These are phyloP conservation scores for Leccinum uliginosum DNA, from an alignment of 768 basidiomycete genomes.

Conservation along the genomic window DNA sequence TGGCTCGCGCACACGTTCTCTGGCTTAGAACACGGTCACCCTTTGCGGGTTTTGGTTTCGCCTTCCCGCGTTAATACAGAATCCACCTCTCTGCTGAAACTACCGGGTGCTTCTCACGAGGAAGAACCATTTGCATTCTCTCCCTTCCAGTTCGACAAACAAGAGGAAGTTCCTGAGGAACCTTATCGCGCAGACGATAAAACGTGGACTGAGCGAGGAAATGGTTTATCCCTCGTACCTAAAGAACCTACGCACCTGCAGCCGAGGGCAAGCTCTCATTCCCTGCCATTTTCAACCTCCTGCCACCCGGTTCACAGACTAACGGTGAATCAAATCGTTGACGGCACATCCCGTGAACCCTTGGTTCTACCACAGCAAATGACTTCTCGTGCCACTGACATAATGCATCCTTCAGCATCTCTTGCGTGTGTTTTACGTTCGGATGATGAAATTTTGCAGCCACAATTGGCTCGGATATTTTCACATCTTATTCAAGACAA, in stretches of 20 bases:
- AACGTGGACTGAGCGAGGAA: neutral
- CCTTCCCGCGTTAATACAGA: constrained; percentile 12
- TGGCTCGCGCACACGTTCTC: constrained; percentile 57
- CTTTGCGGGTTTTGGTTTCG: constrained; percentile 31
- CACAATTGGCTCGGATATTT: constrained; percentile 4
- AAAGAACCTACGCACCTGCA: neutral
- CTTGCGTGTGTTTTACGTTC: constrained; percentile 17
- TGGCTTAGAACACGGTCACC: constrained; percentile 35
- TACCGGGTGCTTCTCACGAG: constrained; percentile 7
- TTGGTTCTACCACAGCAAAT: constrained; percentile 7
- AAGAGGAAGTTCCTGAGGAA: neutral
- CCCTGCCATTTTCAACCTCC: constrained; percentile 24
- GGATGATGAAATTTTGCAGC: constrained; percentile 4
- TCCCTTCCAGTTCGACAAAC: constrained; percentile 19
- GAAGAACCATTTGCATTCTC: constrained; percentile 28
- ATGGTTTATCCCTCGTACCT: neutral
- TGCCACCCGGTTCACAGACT: constrained; percentile 10
- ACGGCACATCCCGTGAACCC: constrained; percentile 1
- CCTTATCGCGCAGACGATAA: neutral
- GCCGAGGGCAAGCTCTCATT: neutral
- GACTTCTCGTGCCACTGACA: constrained; percentile 5
- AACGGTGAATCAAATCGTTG: neutral
- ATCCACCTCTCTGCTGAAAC: neutral
- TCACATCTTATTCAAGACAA: constrained; percentile 5
- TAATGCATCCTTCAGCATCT: constrained; percentile 8